Base-by-base conservation (phyloP, 2,329 filamentous ascomycete species). In the Monosporascus sp. region DNA sequence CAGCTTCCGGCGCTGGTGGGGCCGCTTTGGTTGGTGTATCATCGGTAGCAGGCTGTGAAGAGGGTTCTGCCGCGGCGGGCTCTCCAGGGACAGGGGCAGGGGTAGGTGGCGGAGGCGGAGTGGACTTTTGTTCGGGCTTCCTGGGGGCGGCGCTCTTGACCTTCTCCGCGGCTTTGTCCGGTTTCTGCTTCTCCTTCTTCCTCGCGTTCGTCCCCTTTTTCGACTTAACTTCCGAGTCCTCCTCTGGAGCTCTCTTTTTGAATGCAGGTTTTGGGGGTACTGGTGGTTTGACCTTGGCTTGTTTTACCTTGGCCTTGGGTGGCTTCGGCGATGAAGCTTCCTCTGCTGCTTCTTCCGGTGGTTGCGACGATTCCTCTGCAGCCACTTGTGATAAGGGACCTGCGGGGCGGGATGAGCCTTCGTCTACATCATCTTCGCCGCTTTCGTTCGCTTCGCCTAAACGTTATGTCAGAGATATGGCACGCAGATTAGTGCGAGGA, bases 391-490 rank as follows among this genome's bases (percentile, higher is more conserved):
- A 38, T 43, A 35, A 35, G 5, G 31, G 31, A 35, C 11, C 4
- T 35, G 31, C 11, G 31, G 52, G 53, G 49, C 56, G 50, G 24
- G 48, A 50, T 52, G 52, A 49, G 14, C 48, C 49, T 46, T 61
- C 57, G 46, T 57, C 54, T 57, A 57, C 49, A 46, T 49, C 50
- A 17, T 59, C 48, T 41, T 49, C 50, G 49, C 57, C 55, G 35
- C 48, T 43, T 17, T 62, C 59, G 46, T 44, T 47, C 18, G 54
- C 52, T 39, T 57, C 56, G 43, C 41, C 60, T 61, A 54, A 46
- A 48, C 39, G 35, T 25, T 36, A 38, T 53, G 54, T 65, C 63
- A 62, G 62, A 17, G 41, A 49, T 56, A 57, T 51, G 49, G 35
- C 36, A 31, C 4, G 49, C 9, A 49, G 48, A 11, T 54, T 17